phyloP scores from a whole-genome alignment of 805 yeast genomes.

The Kuraishia hungarica region DNA sequence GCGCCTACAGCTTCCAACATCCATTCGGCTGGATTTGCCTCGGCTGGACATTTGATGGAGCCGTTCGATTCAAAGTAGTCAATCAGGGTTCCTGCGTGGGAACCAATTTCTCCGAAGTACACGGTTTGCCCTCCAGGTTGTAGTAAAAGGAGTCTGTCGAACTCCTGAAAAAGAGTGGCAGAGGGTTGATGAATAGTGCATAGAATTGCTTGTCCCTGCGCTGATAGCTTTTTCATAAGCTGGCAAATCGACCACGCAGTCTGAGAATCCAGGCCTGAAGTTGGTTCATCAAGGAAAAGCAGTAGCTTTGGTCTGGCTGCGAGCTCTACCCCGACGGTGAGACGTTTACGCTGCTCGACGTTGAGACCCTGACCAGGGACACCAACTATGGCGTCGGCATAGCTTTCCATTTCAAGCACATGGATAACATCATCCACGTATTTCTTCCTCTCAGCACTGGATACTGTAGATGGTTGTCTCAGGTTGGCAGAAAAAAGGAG shows the following conservation, averaged over 20 bases:
- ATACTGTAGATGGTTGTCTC: slow-evolving; percentile 56
- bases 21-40: slow-evolving; percentile 73
- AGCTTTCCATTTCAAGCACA: slow-evolving; percentile 58
- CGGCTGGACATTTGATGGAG: slow-evolving; percentile 47
- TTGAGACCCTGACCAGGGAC: slow-evolving; percentile 64
- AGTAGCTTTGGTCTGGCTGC: slow-evolving; percentile 61
- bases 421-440: slow-evolving; percentile 65
- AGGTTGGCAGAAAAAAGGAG: slow-evolving; percentile 61
- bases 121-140: slow-evolving; percentile 75
- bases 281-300: slow-evolving; percentile 63
- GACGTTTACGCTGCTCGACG: slow-evolving; percentile 60
- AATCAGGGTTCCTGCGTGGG: slow-evolving; percentile 47
- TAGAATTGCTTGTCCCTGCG: slow-evolving; percentile 66
- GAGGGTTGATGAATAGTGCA: slow-evolving; percentile 79
- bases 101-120: slow-evolving; percentile 76
- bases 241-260: slow-evolving; percentile 65
- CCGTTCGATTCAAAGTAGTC: slow-evolving; percentile 56
- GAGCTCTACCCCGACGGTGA: slow-evolving; percentile 65
- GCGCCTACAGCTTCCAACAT: slow-evolving; percentile 72
- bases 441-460: slow-evolving; percentile 49
- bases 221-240: slow-evolving; percentile 57
- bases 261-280: slow-evolving; percentile 66
- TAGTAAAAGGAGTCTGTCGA: slow-evolving; percentile 58
- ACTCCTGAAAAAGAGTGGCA: slow-evolving; percentile 57
- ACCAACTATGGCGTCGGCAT: slow-evolving; percentile 78